These are phyloP conservation scores for Pythium aphanidermatum DNA, from an alignment of 352 stramenopile genomes.

Conservation along the genomic window DNA sequence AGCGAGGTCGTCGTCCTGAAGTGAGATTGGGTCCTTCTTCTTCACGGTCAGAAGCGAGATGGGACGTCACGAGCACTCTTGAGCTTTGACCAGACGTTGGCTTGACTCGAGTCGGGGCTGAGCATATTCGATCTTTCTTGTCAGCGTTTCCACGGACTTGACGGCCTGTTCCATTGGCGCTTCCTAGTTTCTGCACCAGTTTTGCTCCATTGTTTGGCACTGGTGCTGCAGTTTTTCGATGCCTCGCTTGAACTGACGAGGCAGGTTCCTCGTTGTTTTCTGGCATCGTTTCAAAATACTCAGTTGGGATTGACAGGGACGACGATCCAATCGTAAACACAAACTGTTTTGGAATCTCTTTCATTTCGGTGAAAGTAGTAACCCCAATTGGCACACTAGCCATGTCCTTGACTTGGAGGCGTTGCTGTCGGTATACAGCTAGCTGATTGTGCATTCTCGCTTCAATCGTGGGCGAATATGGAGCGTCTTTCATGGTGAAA, in stretches of 20 bases:
- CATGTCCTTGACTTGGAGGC: constrained; percentile 6
- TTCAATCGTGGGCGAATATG: constrained; percentile 13
- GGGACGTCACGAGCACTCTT: too few relatives aligned
- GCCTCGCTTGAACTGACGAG: not conserved
- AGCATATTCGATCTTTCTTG: too few relatives aligned
- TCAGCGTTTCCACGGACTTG: too few relatives aligned
- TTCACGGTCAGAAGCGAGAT: too few relatives aligned
- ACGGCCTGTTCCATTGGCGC: too few relatives aligned
- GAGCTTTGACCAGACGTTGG: too few relatives aligned
- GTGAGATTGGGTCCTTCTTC: too few relatives aligned
- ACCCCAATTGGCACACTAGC: constrained; percentile 6
- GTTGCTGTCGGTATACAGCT: constrained; percentile 8
- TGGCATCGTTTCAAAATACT: constrained; percentile 38
- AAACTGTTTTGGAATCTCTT: constrained; percentile 66
- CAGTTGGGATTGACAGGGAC: constrained; percentile 32
- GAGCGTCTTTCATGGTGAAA: constrained; percentile 85
- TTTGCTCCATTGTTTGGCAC: not conserved
- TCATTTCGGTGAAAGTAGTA: constrained; percentile 25
- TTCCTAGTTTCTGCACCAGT: too few relatives aligned
- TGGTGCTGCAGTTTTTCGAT: not conserved
- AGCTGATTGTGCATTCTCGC: not conserved
- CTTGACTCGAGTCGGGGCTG: too few relatives aligned
- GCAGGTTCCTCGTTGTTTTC: constrained; percentile 12
- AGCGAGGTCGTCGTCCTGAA: too few relatives aligned
- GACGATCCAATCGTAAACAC: constrained; percentile 33